Percentiles rank a stretch among this genome's conserved stretches.
Evolutionary conservation across 1,139 yeast species (phyloP).

Genomic region (Hyphopichia buzzinii): DNA sequence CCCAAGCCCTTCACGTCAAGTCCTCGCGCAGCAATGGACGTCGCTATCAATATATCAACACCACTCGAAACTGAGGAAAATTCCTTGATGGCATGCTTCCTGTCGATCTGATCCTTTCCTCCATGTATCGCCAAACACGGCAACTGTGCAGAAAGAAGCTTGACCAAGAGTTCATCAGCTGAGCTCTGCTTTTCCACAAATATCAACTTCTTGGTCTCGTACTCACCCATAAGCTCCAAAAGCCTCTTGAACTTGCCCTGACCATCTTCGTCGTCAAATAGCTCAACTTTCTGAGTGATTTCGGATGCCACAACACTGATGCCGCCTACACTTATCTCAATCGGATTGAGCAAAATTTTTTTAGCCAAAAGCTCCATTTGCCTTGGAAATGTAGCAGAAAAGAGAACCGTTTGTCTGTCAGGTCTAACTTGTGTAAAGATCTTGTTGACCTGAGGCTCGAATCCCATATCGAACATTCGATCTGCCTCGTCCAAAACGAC

Average conservation of each 20-base stretch:
- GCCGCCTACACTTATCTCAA: constrained; percentile 80
- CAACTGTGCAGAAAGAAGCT: constrained; percentile 56
- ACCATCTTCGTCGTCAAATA: constrained; percentile 37
- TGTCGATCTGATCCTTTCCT: constrained; percentile 84
- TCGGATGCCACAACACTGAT: constrained; percentile 82
- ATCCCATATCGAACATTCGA: constrained; percentile 95
- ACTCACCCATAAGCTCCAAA: constrained; percentile 51
- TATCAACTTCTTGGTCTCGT: constrained; percentile 55
- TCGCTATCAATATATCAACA: constrained; percentile 70
- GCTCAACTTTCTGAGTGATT: constrained; percentile 67
- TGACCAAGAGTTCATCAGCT: constrained; percentile 69
- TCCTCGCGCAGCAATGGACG: constrained; percentile 95
- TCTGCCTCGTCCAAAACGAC: constrained; percentile 95
- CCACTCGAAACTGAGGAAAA: constrained; percentile 58
- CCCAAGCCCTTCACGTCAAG: constrained; percentile 82
- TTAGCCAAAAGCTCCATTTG: constrained; percentile 76
- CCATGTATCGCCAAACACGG: constrained; percentile 79
- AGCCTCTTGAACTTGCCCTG: constrained; percentile 55
- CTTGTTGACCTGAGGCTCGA: constrained; percentile 92
- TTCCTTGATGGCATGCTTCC: constrained; percentile 71
- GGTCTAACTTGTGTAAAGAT: constrained; percentile 78
- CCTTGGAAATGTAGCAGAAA: constrained; percentile 91
- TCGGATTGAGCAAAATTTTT: constrained; percentile 57
- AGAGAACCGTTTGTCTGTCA: constrained; percentile 86
- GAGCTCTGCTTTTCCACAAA: constrained; percentile 86